Conservation (phyloP, 441 rosid genomes). For the Bruguiera hainesii region DNA sequence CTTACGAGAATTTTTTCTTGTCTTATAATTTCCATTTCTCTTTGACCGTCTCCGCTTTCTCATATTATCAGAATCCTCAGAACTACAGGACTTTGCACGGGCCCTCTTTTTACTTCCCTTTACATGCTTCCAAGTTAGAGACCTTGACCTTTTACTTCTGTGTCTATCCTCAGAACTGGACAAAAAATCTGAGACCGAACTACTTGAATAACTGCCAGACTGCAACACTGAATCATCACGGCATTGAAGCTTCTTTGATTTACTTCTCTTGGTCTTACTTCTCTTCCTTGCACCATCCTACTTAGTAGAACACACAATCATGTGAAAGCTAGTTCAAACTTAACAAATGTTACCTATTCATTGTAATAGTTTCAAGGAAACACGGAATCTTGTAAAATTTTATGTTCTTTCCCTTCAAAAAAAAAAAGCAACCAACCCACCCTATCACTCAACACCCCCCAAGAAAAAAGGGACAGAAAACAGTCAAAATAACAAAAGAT, state of each 20-base stretch:
- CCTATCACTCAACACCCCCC: too few species aligned
- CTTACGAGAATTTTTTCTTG: constrained; percentile 18
- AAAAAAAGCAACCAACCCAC: too few species aligned
- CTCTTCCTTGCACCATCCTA: constrained; percentile 52
- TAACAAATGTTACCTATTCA: neutral
- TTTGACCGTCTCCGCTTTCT: constrained; percentile 42
- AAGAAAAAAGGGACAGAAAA: too few species aligned
- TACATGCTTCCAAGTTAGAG: constrained; percentile 30
- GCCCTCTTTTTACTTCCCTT: constrained; percentile 52
- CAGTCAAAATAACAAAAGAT: too few species aligned
- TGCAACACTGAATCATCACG: constrained; percentile 36
- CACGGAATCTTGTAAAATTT: too few species aligned
- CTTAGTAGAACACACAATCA: constrained; percentile 11
- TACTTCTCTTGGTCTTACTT: constrained; percentile 41
- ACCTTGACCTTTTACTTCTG: constrained; percentile 43
- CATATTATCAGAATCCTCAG: constrained; percentile 29
- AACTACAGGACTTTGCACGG: constrained; percentile 39
- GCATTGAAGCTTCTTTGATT: constrained; percentile 45
- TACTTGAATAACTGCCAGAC: constrained; percentile 43
- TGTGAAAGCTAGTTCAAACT: constrained; percentile 2
- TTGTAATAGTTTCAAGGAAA: too few species aligned
- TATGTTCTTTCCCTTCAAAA: too few species aligned
- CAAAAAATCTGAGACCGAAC: constrained; percentile 39
- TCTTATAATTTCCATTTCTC: constrained; percentile 29
- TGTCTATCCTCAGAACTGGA: constrained; percentile 49